phyloP scores from a whole-genome alignment of 768 basidiomycete species.

The Boletus reticulatus region DNA sequence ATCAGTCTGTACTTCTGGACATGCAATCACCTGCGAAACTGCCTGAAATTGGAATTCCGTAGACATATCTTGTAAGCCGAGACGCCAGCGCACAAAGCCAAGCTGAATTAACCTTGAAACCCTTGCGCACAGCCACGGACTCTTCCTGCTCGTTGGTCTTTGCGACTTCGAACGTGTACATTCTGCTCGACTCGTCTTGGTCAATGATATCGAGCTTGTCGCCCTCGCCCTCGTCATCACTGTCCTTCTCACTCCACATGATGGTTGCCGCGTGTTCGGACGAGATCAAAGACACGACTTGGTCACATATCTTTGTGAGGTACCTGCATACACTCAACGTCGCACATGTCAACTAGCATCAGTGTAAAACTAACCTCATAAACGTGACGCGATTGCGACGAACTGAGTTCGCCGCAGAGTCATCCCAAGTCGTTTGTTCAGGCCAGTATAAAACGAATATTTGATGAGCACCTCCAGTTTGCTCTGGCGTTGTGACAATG shows the following conservation, averaged over 20 bases:
- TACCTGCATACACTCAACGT: too few relatives aligned
- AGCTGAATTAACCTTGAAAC: slow-evolving; percentile 41
- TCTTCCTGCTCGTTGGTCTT: slow-evolving; percentile 60
- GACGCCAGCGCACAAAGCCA: not conserved
- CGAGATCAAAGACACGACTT: slow-evolving; percentile 50
- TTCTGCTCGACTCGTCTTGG: slow-evolving; percentile 42
- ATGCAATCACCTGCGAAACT: slow-evolving; percentile 8
- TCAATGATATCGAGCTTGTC: slow-evolving; percentile 15
- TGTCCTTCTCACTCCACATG: slow-evolving; percentile 41
- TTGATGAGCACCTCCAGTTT: slow-evolving; percentile 9
- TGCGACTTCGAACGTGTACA: slow-evolving; percentile 53
- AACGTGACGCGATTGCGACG: slow-evolving; percentile 56
- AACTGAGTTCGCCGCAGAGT: slow-evolving; percentile 43
- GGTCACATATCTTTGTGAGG: slow-evolving; percentile 53
- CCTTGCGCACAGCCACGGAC: slow-evolving; percentile 39
- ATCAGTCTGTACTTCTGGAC: slow-evolving; percentile 7
- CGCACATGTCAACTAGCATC: not conserved
- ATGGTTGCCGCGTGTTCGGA: slow-evolving; percentile 44
- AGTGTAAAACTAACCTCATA: slow-evolving; percentile 46
- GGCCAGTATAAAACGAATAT: slow-evolving; percentile 62
- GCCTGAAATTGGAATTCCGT: slow-evolving; percentile 1
- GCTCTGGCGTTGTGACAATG: slow-evolving; percentile 9
- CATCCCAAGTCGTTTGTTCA: slow-evolving; percentile 57
- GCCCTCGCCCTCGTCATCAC: slow-evolving; percentile 22
- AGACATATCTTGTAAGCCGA: not conserved